Base-by-base conservation (phyloP, 2,329 filamentous ascomycete genomes). In the Xylariaceae sp. region DNA sequence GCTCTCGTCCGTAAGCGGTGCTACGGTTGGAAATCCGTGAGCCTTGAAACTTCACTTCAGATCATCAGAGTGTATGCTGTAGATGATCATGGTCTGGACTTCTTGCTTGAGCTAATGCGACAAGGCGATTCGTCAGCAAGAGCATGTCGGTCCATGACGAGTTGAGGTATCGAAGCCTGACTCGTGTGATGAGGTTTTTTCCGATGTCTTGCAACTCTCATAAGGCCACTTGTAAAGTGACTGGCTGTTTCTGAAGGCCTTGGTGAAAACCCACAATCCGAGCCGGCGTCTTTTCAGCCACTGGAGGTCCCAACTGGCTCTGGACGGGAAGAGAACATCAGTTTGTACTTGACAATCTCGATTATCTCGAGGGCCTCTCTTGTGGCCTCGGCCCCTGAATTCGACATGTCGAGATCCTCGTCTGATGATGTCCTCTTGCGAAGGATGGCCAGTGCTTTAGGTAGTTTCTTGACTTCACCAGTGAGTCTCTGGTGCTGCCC, bases 401-500 rank as follows among this genome's bases (percentile, higher is more conserved):
- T 59, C 45, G 64, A 67, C 63, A 68, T 77, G 55, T 75, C 68
- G 22, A 85, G 65, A 16, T 53, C 53, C 16, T 52, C 58, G 4
- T 63, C 69, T 37, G 48, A 55, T 7, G 50, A 52, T 16, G 56
- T 59, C 43, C 73, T 73, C 55, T 77, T 79, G 48, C 81, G 76
- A 18, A 97, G 73, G n/a, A 97, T 72, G 3, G 85, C 93, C 51
- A 96, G 61, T 3, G 90, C 83, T 57, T 79, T 86, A 4, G 78
- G 76, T 37, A 97, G 67, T 65, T 89, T 95, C 73, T 89, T 95
- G 37, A 95, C 82, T 64, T 97, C 89, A 3, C 93, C 93, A 1
- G 82, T 87, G 59, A 97, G 76, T 45, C 90, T 78, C 67, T 97
- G 93, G 61, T 96, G 86, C 57, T 84, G 79, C 4, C 91, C 93